Conservation (phyloP, 148 eudicot species). For the Camellia lanceoleosa region DNA sequence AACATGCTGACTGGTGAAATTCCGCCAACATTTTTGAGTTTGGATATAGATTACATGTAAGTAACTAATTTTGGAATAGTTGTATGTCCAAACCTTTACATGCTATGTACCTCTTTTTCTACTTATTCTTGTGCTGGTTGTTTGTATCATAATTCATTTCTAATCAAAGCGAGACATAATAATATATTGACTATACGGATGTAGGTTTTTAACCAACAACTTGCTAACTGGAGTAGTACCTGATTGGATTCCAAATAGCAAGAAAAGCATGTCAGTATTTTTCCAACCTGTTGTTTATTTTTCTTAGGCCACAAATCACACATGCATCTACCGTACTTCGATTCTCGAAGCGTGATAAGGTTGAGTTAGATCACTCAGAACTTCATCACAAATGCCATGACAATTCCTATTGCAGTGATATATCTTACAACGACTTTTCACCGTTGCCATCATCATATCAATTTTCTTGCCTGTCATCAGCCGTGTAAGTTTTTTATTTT, state of each 20-base stretch:
- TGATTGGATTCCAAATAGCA: constrained; percentile 39
- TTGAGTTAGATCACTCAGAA: neutral
- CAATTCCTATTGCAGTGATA: constrained; percentile 49
- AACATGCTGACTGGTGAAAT: too few relatives aligned
- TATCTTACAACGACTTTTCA: constrained; percentile 68
- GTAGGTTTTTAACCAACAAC: constrained; percentile 61
- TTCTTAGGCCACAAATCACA: neutral
- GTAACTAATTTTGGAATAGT: too few relatives aligned
- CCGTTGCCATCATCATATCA: constrained; percentile 23
- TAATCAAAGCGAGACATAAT: neutral
- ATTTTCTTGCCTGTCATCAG: constrained; percentile 42
- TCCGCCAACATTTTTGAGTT: too few relatives aligned
- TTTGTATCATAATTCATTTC: neutral
- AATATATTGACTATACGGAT: neutral
- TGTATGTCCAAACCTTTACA: neutral
- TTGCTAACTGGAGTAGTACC: constrained; percentile 56
- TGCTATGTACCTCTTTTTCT: neutral
- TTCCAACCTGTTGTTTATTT: neutral
- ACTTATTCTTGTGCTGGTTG: neutral
- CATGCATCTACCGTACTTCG: constrained; percentile 16
- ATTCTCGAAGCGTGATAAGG: neutral
- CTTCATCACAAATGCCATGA: neutral
- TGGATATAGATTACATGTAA: too few relatives aligned
- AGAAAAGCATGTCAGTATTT: constrained; percentile 32
- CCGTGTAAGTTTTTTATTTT: constrained; percentile 39